Evolutionary conservation across 768 basidiomycete species (phyloP).

Genomic region (Nidularia pulvinata): DNA sequence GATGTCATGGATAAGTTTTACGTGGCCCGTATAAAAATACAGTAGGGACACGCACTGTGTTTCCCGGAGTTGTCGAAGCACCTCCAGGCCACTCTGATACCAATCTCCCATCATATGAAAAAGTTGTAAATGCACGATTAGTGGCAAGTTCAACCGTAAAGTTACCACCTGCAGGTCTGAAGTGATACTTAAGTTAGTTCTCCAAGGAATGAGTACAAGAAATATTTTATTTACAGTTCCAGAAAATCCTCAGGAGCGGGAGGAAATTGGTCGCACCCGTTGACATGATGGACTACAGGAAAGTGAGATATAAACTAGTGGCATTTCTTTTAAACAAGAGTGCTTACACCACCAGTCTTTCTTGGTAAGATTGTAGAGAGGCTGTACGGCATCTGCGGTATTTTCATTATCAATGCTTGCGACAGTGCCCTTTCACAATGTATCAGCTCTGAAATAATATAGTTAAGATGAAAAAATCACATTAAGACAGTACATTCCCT

Average conservation of each 20-base stretch:
- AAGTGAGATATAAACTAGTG: too few species aligned
- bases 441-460: conserved; percentile 21
- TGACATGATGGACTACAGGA: too few species aligned
- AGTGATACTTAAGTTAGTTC: too few species aligned
- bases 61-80: conserved; percentile 48
- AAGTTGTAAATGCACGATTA: conserved; percentile 45
- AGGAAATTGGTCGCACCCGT: conserved; percentile 42
- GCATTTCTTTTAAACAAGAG: too few species aligned
- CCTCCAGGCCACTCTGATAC: conserved; percentile 47
- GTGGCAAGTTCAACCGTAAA: conserved; percentile 49
- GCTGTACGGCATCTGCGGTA: conserved; percentile 32
- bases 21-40: too few species aligned
- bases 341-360: conserved; percentile 46
- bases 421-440: too few species aligned
- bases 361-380: conserved; percentile 38
- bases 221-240: conserved; percentile 37
- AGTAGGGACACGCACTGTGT: conserved; percentile 14
- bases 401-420: conserved; percentile 30
- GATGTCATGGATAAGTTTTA: too few species aligned
- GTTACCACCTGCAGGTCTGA: conserved; percentile 44
- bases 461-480: conserved; percentile 23
- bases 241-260: conserved; percentile 38
- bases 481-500: conserved; percentile 46
- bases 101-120: conserved; percentile 37
- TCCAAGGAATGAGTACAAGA: too few species aligned